Base-by-base conservation (phyloP, 2,329 filamentous ascomycete genomes). In the Botrytis medusae region DNA sequence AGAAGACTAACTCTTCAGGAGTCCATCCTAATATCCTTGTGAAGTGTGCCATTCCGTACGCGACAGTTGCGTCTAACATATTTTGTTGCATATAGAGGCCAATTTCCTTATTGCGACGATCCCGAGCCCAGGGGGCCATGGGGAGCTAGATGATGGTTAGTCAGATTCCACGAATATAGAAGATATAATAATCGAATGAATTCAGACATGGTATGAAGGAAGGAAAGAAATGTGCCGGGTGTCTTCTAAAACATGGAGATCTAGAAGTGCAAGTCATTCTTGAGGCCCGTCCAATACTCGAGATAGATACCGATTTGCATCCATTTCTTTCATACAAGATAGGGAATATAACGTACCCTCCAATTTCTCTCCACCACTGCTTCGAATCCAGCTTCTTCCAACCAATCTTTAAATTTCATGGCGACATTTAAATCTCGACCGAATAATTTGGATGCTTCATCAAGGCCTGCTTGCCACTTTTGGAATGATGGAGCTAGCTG, bases 41-140 rank as follows among this genome's bases (percentile, higher is more conserved):
- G 68, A 74, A 74, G 34, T 65, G 67, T 57, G 72, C 74, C 73
- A 77, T 71, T 18, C 69, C 73, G 8, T 77, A 71, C 18, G 69
- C 71, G 34, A 75, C 73, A 2, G 77, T 48, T 18, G 74, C 76
- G 16, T 74, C 71, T n/a, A 73, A 29, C 37, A 78, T 64, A 64
- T 80, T 77, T 71, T 77, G 74, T n/a, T 78, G 75, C 65, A 77
- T 60, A 46, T 75, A 79, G 8, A 73, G 57, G 14, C 75, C 73
- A 1, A 79, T 74, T 74, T 83, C 81, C 71, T 81, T 81, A 48
- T 77, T 76, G 18, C 78, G 78, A 0, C 79, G 75, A 29, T 84
- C 82, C 68, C 81, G 83, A 1, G 84, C 79, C 85, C 85, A 86
- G 1, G 75, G 75, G 16, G 69, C 67, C 68, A 72, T 65, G 2